Evolutionary conservation across 352 stramenopile genomes (phyloP).

Genomic region (Pythium rishiriense): DNA sequence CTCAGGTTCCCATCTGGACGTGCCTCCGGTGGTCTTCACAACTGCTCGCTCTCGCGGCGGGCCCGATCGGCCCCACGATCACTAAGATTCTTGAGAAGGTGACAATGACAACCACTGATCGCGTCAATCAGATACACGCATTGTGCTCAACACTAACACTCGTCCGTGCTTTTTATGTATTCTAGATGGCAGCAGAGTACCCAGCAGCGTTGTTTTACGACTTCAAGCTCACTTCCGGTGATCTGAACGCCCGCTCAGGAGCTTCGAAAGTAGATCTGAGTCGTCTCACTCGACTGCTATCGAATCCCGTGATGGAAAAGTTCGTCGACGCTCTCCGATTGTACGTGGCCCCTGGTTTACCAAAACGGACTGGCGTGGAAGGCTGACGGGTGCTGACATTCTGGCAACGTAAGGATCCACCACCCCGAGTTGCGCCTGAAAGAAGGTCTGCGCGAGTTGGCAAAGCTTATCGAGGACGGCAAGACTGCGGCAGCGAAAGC

Average conservation of each 20-base stretch:
- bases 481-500: constrained; percentile 33
- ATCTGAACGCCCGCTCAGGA: constrained; percentile 21
- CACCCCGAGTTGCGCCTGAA: constrained; percentile 82
- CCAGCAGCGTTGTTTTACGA: constrained; percentile 80
- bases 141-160: not conserved
- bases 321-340: constrained; percentile 76
- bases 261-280: constrained; percentile 48
- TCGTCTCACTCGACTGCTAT: constrained; percentile 46
- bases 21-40: constrained; percentile 78
- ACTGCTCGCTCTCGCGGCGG: constrained; percentile 68
- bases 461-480: constrained; percentile 60
- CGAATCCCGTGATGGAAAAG: constrained; percentile 80
- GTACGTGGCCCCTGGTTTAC: constrained; percentile 32
- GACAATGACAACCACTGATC: not conserved
- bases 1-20: constrained; percentile 71
- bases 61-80: constrained; percentile 56
- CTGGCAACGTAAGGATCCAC: constrained; percentile 48
- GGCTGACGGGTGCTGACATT: not conserved
- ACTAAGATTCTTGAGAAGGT: constrained; percentile 75
- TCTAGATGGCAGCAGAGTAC: constrained; percentile 73
- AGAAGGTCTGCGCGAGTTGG: constrained; percentile 68
- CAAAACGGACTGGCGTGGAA: not conserved
- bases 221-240: constrained; percentile 67
- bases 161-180: not conserved
- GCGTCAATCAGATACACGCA: not conserved